Conservation (phyloP, 1,284 basidiomycete genomes). For the Cutaneotrichosporon daszewskae region DNA sequence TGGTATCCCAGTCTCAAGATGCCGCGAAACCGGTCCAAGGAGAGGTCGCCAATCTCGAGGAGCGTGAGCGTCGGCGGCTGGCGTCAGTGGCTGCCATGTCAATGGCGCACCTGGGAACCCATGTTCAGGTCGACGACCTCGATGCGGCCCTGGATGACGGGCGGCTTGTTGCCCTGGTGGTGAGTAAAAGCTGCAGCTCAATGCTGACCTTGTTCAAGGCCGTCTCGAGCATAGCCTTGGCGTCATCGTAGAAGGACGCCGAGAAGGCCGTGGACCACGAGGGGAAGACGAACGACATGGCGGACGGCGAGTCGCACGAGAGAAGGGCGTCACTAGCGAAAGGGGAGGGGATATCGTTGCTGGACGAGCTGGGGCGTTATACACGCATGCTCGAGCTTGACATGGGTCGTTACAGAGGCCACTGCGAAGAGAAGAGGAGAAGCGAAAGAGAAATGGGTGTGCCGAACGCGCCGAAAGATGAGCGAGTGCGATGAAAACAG, state of each 20-base stretch:
- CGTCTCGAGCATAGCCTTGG: constrained; percentile 85
- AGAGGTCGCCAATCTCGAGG: constrained; percentile 95
- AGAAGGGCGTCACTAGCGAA: too few species aligned
- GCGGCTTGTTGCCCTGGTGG: constrained; percentile 95
- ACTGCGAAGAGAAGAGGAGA: too few species aligned
- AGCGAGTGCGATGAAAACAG: too few species aligned
- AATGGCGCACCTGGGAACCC: constrained; percentile 75
- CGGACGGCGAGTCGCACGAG: too few species aligned
- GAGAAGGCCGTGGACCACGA: constrained; percentile 86
- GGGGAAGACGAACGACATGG: constrained; percentile 94
- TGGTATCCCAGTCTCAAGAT: constrained; percentile 94
- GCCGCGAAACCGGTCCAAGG: constrained; percentile 90
- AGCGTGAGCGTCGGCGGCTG: constrained; percentile 96
- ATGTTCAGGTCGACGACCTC: constrained; percentile 96
- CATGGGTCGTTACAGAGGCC: too few species aligned
- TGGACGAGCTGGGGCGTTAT: too few species aligned
- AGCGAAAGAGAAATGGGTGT: too few species aligned
- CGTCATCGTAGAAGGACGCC: constrained; percentile 87
- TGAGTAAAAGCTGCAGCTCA: too few species aligned
- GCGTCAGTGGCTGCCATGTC: not conserved
- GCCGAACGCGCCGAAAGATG: too few species aligned
- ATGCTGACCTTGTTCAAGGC: constrained; percentile 97
- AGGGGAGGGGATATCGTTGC: too few species aligned
- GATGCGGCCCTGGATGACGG: constrained; percentile 94
- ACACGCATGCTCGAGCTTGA: too few species aligned